Evolutionary conservation across 345 rosid genomes (phyloP).

Genomic region (Geranium rotundifolium): DNA sequence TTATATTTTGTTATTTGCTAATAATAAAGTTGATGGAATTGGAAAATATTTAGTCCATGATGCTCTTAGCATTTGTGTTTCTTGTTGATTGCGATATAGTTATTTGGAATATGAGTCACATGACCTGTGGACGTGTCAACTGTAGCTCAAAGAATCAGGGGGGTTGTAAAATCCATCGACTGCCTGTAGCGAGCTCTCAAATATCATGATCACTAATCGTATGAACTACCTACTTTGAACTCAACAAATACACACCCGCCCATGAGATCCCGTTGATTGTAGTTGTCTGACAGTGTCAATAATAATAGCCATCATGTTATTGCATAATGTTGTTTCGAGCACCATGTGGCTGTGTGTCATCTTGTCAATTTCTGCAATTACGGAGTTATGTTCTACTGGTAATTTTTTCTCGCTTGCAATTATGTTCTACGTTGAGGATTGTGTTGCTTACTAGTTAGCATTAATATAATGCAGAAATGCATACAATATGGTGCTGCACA

Average conservation of each 20-base stretch:
- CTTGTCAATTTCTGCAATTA: too few species aligned
- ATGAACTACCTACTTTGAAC: neutral
- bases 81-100: too few species aligned
- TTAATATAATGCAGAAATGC: constrained; percentile 58
- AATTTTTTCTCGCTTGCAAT: neutral
- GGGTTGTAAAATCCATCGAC: neutral
- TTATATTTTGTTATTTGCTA: neutral
- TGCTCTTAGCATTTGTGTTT: neutral
- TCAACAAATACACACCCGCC: neutral
- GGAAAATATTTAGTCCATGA: neutral
- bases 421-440: neutral
- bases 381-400: neutral
- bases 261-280: neutral
- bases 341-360: neutral
- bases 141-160: neutral
- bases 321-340: neutral
- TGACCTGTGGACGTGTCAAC: neutral
- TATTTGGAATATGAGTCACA: too few species aligned
- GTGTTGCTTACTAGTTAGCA: neutral
- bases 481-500: constrained; percentile 96
- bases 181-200: neutral
- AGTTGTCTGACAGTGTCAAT: neutral
- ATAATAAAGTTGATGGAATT: too few species aligned
- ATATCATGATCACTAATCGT: neutral
- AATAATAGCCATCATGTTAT: neutral